A percentile compares a stretch with the other conserved stretches of the same genome.
These are phyloP conservation scores for Xylaria palmicola DNA, from an alignment of 495 filamentous ascomycete species.

Conservation along the genomic window DNA sequence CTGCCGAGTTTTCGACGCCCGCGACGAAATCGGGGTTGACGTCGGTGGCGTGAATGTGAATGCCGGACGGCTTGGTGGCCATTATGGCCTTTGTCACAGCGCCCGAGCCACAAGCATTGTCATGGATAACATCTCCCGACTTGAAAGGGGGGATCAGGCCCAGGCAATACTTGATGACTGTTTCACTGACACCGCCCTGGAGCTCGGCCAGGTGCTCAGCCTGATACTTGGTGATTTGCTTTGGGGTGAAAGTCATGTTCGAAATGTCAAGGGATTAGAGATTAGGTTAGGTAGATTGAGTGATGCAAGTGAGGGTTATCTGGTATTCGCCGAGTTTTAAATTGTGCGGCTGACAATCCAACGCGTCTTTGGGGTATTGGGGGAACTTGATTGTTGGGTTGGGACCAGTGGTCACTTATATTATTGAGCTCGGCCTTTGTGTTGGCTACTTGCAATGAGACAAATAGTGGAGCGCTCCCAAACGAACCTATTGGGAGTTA, in stretches of 20 bases:
- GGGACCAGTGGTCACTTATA: too few relatives aligned
- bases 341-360: too few relatives aligned
- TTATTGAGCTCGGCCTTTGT: too few relatives aligned
- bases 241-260: slow-evolving; percentile 11
- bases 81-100: slow-evolving; percentile 24
- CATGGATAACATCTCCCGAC: slow-evolving; percentile 23
- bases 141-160: slow-evolving; percentile 17
- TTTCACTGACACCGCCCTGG: slow-evolving; percentile 12
- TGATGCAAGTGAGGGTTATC: too few relatives aligned
- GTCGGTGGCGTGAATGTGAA: slow-evolving; percentile 28
- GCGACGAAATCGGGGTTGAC: slow-evolving; percentile 21
- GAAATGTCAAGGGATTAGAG: slow-evolving; percentile 6
- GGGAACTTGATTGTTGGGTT: too few relatives aligned
- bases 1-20: neutral
- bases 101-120: slow-evolving; percentile 31
- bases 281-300: too few relatives aligned
- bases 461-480: too few relatives aligned
- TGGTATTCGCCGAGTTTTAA: too few relatives aligned
- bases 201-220: slow-evolving; percentile 17
- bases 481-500: too few relatives aligned
- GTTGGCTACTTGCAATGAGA: too few relatives aligned
- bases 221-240: slow-evolving; percentile 11
- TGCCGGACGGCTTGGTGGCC: slow-evolving; percentile 8
- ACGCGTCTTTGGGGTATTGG: too few relatives aligned
- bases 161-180: neutral